Base-by-base conservation (phyloP, 345 rosid species). In the Turnera subulata region DNA sequence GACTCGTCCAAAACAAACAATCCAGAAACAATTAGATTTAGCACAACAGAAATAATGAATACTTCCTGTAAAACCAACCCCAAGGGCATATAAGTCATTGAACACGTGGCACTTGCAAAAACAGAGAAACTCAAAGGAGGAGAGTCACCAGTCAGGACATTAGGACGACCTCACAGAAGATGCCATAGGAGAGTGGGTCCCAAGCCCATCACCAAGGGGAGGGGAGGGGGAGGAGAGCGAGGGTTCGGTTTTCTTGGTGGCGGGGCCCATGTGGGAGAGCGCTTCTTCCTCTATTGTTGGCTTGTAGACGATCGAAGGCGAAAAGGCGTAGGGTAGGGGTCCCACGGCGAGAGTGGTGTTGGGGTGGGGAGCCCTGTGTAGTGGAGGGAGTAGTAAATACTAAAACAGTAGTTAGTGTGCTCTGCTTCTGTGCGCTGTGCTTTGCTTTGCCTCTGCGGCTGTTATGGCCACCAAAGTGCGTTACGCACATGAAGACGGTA, bases 261-360 rank as follows among this genome's bases (percentile, higher is more conserved):
- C 2, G 53, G 62, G 58, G 47, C 11, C 67, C 62, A n/a, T 7
- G 8, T 40, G 24, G 50, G 53, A 42, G 50, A 11, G 51, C 40
- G 63, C n/a, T 13, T 10, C 52, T 14, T 48, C 63, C 69, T 37
- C 61, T 26, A 17, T 61, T 50, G 67, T 45, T 65, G 70, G 70
- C 49, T 50, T 3, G 0, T 10, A 33, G 32, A 24, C 37, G 17
- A 21, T 45, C 1, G 11, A 22, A 37, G 42, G 7, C 14, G 26
- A 51, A 19, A 58, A 23, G 59, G 56, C 33, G 26, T 16, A 42
- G 37, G 60, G 61, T 16, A 0, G 15, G 45, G 45, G n/a, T 4
- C 45, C 12, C 45, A 15, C 45, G 16, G 45, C 45, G 16, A 16
- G 14, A 37, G 40, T 37, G 1, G 40, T 37, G 40, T 9, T 37